Evolutionary conservation across 164 flowering plant genomes (phyloP).

Genomic region (Taxillus chinensis): DNA sequence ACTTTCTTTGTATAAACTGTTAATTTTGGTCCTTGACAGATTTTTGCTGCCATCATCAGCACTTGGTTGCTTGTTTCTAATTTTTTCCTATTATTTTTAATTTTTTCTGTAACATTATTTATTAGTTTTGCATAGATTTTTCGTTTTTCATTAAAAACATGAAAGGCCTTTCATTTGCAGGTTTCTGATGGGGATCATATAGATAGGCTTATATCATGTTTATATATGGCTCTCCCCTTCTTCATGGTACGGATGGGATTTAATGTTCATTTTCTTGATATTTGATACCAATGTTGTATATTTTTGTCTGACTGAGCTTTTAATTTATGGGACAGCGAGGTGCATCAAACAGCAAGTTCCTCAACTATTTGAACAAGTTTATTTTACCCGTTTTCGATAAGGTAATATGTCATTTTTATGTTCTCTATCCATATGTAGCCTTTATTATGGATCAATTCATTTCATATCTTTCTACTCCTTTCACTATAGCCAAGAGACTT

Average conservation of each 20-base stretch:
- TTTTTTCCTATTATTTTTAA: no score
- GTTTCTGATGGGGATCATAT: slow-evolving; percentile 84
- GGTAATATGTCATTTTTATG: slow-evolving; percentile 31
- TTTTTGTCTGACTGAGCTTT: background rate
- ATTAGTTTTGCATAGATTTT: no score
- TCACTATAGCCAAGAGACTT: no score
- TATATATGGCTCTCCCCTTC: slow-evolving; percentile 80
- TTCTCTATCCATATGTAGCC: background rate
- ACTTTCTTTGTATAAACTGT: no score
- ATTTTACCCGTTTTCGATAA: slow-evolving; percentile 77
- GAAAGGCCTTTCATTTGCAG: slow-evolving; percentile 30
- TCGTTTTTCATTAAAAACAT: background rate
- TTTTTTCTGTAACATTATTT: no score
- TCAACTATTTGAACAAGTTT: slow-evolving; percentile 77
- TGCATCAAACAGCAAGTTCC: slow-evolving; percentile 89
- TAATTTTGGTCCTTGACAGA: no score
- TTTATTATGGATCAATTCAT: background rate
- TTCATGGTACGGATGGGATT: slow-evolving; percentile 47
- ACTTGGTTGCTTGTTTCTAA: no score
- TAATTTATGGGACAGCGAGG: slow-evolving; percentile 50
- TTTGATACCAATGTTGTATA: background rate
- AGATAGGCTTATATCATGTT: slow-evolving; percentile 82
- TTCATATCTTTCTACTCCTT: background rate
- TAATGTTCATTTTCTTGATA: background rate
- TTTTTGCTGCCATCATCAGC: no score